A percentile compares a stretch with the other conserved stretches of the same genome.
phyloP scores from a whole-genome alignment of 495 filamentous ascomycete species.

The Xeromyces bisporus region DNA sequence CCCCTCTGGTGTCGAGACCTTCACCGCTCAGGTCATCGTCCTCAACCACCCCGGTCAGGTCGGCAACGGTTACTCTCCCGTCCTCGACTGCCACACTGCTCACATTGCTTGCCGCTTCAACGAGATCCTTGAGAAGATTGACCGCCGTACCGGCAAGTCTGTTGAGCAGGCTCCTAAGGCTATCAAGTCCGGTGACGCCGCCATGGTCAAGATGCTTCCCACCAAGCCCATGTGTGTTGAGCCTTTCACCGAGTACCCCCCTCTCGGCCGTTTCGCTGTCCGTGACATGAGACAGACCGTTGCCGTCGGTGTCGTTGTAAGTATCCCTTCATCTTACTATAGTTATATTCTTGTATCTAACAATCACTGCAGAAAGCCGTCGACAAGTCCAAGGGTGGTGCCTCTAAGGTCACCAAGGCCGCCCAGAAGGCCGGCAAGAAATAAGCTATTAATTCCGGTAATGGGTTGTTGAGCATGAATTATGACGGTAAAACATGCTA shows the following conservation, averaged over 20 bases:
- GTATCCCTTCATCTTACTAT: slow-evolving; percentile 8
- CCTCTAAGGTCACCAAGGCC: slow-evolving; percentile 65
- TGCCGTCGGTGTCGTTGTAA: slow-evolving; percentile 82
- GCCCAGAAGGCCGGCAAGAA: slow-evolving; percentile 35
- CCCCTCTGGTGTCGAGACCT: slow-evolving; percentile 68
- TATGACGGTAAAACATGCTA: background rate
- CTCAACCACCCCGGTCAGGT: slow-evolving; percentile 99
- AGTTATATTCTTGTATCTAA: background rate
- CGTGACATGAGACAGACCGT: slow-evolving; percentile 85
- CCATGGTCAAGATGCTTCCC: slow-evolving; percentile 99
- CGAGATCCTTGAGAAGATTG: slow-evolving; percentile 98
- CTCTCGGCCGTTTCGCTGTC: slow-evolving; percentile 97
- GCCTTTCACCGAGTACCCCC: slow-evolving; percentile 98
- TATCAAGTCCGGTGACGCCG: slow-evolving; percentile 99
- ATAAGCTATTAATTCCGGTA: background rate
- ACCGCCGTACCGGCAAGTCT: slow-evolving; percentile 98
- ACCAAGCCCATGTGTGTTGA: slow-evolving; percentile 99
- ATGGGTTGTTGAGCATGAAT: background rate
- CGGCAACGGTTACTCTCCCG: slow-evolving; percentile 95
- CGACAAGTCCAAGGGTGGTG: slow-evolving; percentile 49
- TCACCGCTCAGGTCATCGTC: slow-evolving; percentile 99
- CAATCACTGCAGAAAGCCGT: slow-evolving; percentile 47
- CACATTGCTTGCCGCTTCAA: slow-evolving; percentile 99
- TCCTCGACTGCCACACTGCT: slow-evolving; percentile 98
- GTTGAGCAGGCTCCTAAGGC: slow-evolving; percentile 86